Evolutionary conservation across 495 filamentous ascomycete species (phyloP).

Genomic region (Saxophila tyrrhenica): DNA sequence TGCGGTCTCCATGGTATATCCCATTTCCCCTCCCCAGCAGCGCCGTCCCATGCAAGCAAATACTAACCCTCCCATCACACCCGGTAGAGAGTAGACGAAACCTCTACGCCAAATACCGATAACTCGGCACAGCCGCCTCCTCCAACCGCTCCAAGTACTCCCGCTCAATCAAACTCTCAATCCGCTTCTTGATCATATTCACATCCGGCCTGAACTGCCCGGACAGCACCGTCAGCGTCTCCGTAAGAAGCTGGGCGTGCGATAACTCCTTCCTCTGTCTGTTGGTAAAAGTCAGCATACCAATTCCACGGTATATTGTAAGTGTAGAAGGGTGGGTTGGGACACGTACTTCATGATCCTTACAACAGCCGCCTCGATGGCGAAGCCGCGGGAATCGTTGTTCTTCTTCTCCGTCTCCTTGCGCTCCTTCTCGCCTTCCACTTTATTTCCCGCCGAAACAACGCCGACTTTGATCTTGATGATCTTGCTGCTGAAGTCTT

Average conservation of each 20-base stretch:
- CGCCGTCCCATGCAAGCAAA: not conserved
- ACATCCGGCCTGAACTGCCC: conserved; percentile 81
- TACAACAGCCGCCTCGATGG: conserved; percentile 83
- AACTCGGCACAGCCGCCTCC: conserved; percentile 52
- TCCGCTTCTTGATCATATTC: conserved; percentile 81
- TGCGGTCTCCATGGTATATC: too few species aligned
- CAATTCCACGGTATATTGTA: too few species aligned
- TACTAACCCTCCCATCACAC: too few species aligned
- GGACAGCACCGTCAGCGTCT: conserved; percentile 71
- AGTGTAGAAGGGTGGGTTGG: conserved; percentile 2
- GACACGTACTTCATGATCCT: conserved; percentile 84
- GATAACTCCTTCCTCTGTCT: conserved; percentile 81
- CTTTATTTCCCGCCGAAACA: conserved; percentile 57
- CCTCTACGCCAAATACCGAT: conserved; percentile 63
- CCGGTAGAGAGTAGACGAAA: too few species aligned
- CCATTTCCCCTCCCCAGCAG: not conserved
- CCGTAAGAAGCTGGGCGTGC: conserved; percentile 71
- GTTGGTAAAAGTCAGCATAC: conserved; percentile 12
- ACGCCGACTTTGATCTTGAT: conserved; percentile 80
- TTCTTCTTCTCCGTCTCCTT: conserved; percentile 82
- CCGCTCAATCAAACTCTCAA: conserved; percentile 81
- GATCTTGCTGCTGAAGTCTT: conserved; percentile 67
- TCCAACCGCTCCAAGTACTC: conserved; percentile 91
- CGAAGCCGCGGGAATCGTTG: conserved; percentile 61
- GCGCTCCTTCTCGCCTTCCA: conserved; percentile 73